Base-by-base conservation (phyloP, 192 early-diverging fungal genomes). In the Mortierella antarctica region DNA sequence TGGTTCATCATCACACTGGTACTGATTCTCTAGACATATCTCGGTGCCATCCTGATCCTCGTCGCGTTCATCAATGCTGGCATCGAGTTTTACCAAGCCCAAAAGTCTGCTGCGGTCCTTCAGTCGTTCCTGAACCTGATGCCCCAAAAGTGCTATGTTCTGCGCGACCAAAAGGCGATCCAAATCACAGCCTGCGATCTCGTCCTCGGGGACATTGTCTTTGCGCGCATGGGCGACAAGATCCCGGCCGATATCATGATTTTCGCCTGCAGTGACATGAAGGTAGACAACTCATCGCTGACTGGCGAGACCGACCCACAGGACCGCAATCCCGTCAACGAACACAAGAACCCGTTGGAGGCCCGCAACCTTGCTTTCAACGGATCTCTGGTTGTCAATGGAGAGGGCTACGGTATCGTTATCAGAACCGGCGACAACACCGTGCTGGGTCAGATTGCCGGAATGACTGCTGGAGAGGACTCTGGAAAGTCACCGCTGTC, bases 261-360 rank as follows among this genome's bases (percentile, higher is more conserved):
- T 21, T 95, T 95, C 84, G 67, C 87, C 31, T 86, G 89, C 62
- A 90, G 86, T 39, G 97, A 99, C 57, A 84, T 97, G 63, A 99
- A 99, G 82, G 96, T 97, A 40, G 97, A 99, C 86, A 97, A 97
- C 87, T 97, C 96, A 7, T 96, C 95, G 18, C 82, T 99, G 41
- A 99, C 97, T 4, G 97, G 97, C 54, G 97, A 99, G 86, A 85
- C 93, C 2, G 97, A 97, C 60, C 95, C 97, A n/a, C 97, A 99
- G 81, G 91, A 94, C 72, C 92, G 96, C 39, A 76, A 49, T 7
- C 56, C 86, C 0, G 70, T 61, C 10, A 96, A 95, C 82, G 86
- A 78, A 0, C 85, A 90, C 58, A 77, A 88, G 69, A 99, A 92
- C 80, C 95, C 94, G 13, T 89, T 99, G 45, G 96, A 99, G 76